Base-by-base conservation (phyloP, 78 protist species). In the Isochrysis galbana region DNA sequence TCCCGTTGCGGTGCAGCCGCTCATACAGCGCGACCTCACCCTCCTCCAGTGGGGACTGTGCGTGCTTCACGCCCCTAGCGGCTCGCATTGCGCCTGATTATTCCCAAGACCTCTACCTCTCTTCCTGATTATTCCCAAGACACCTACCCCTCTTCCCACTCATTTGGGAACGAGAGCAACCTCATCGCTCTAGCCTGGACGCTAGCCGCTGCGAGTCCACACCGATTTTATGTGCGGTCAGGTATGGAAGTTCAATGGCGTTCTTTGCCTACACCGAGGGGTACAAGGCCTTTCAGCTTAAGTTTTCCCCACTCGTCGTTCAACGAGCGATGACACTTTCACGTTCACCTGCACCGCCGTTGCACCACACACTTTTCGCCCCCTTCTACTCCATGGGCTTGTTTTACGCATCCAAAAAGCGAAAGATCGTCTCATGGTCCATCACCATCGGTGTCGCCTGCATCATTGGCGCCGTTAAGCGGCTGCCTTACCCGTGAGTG, bases 381-480 rank as follows among this genome's bases (percentile, higher is more conserved):
- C 88, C 88, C 19, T 80, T 80, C 54, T 80, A 80, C 55, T 41
- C 47, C 36, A 80, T 80, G 88, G 88, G 88, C 17, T 54, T 80
- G 41, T 44, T 80, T 38, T 54, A 80, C 41, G 88, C 88, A 14
- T 25, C 88, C 17, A 10, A 26, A n/a, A 80, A 80, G 88, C 88
- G 88, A 36, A 41, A 44, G 88, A 44, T 29, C 55, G 38, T 80
- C 55, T 41, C 47, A n/a, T 80, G 88, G 88, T 22, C 55, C 0
- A 17, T 80, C 55, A 44, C 88, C 23, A 11, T 44, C 42, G 48
- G 36, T 1, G 88, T 80, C n/a, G 5, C 17, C 38, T 0, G 0
- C 25, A 17, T 80, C 38, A 38, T 80, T 39, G 88, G 39, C 34
- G 17, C 29, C 54, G 88, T 80, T 23, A 80, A 80, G 88, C 61